Base-by-base conservation (phyloP, 1,139 yeast genomes). In the Yamadazyma diddensiae region DNA sequence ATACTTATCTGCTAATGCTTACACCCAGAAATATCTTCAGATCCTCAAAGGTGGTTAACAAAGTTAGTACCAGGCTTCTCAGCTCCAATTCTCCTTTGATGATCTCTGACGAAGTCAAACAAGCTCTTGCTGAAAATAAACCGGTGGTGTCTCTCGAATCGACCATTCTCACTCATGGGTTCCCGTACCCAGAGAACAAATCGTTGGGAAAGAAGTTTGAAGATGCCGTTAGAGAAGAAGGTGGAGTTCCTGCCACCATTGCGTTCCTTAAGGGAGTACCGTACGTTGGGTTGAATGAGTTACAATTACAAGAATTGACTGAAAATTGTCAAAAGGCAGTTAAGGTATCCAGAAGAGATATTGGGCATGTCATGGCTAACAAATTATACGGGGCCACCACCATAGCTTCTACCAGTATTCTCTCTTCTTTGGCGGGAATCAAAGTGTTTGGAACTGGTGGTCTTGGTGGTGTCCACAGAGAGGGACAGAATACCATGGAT, bases 361-460 rank as follows among this genome's bases (percentile, higher is more conserved):
- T 87, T 26, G 86, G 94, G 0, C 71, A 73, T 46, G 78, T 82
- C 2, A 76, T 86, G 77, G 77, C 90, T 16, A 62, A 68, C 26
- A 60, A 64, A 26, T 55, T 77, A 20, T 66, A 74, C 34, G 97
- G 97, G 4, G 96, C 96, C 2, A 88, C 97, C 2, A 87, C 97
- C 0, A 85, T 87, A 40, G 87, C 96, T 1, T 82, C 85, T 31
- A 87, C 96, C 0, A 85, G 87, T 94, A 82, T 87, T 11, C 57
- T 88, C 11, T 81, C 95, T 0, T 69, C 79, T 34, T 51, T 62
- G 50, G 90, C 90, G 0, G 94, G 94, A 0, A 84, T 87, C 46
- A 72, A 75, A 43, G 88, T 88, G 14, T 88, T 87, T 67, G 94
- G 94, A 1, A 88, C 96, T 2, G 97, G 97, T 24, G 97, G 97